These are phyloP conservation scores for Vitis hybrid DNA, from an alignment of 177 flowering plant genomes.

Conservation along the genomic window DNA sequence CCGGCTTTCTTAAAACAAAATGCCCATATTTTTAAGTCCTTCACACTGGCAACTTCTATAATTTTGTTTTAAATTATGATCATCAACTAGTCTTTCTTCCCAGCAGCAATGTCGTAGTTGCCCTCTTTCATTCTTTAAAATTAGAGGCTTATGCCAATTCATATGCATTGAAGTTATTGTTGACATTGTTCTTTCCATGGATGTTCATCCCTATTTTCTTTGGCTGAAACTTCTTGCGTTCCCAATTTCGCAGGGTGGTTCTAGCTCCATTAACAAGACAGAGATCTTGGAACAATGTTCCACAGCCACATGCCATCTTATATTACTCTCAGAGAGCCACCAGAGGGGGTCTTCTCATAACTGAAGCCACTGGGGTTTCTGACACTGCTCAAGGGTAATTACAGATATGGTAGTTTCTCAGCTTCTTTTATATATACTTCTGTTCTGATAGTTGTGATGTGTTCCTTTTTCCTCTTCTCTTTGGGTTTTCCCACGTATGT, in stretches of 20 bases:
- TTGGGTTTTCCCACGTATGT: neutral
- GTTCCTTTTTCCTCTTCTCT: neutral
- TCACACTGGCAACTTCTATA: too few relatives aligned
- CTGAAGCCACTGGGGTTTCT: conserved; percentile 31
- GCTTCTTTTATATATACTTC: neutral
- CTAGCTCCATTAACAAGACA: conserved; percentile 26
- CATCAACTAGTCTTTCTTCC: too few relatives aligned
- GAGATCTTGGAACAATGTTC: conserved; percentile 25
- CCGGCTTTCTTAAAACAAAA: too few relatives aligned
- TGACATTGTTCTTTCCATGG: too few relatives aligned
- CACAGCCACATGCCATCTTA: conserved; percentile 28
- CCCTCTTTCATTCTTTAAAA: too few relatives aligned
- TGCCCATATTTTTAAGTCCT: too few relatives aligned
- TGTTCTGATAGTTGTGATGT: neutral
- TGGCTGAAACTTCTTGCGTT: neutral
- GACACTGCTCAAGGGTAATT: conserved; percentile 33
- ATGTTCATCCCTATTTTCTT: too few relatives aligned
- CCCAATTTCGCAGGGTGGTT: conserved; percentile 15
- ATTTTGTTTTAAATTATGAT: too few relatives aligned
- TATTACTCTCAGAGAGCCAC: conserved; percentile 35
- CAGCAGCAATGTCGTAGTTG: too few relatives aligned
- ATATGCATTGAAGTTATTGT: too few relatives aligned
- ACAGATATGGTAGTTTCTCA: neutral
- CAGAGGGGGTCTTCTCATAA: conserved; percentile 27
- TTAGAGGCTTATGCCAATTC: too few relatives aligned